Base-by-base conservation (phyloP, 352 stramenopile genomes). In the Globisporangium uncinulatum region DNA sequence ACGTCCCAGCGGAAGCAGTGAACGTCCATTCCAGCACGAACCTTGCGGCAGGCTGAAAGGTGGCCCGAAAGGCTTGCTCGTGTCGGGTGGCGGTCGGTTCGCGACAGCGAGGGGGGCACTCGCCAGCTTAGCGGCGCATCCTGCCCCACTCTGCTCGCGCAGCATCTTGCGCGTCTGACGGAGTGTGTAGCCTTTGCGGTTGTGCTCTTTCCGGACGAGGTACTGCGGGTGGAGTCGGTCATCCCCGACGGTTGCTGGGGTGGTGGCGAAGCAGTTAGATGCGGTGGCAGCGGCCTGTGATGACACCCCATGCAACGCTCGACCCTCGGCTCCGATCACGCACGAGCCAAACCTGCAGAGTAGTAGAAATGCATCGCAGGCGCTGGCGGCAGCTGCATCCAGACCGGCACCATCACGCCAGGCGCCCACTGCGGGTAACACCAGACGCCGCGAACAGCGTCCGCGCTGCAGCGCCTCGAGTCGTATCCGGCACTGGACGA, bases 101-200 rank as follows among this genome's bases (percentile, higher is more conserved):
- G 21, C 4, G 19, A 51, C n/a, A n/a, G n/a, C n/a, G n/a, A n/a
- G n/a, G n/a, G n/a, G 5, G 8, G 13, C 24, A n/a, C 46, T 20
- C 6, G 3, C 31, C 3, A 15, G 15, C 11, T 37, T 47, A 14
- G n/a, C 32, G 43, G 19, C 11, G 6, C 31, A 20, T 19, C 43
- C 44, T 59, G 32, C 32, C 32, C 32, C 32, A 9, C 32, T 9
- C 32, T 45, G 49, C 13, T 79, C 68, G 58, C 69, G 65, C 52
- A 73, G 68, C 60, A 79, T 52, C 39, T 71, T 87, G 41, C 81
- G 73, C 1, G 65, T 70, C 45, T 87, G 78, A 8, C 81, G 81
- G 44, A 91, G 68, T 0, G 69, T 65, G 60, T 91, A 91, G 2
- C 81, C 81, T 34, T 83, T 86, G 14, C 81, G 73, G 49, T 91